Base-by-base conservation (phyloP, 1,139 yeast species). In the Arxiozyma heterogenica region DNA sequence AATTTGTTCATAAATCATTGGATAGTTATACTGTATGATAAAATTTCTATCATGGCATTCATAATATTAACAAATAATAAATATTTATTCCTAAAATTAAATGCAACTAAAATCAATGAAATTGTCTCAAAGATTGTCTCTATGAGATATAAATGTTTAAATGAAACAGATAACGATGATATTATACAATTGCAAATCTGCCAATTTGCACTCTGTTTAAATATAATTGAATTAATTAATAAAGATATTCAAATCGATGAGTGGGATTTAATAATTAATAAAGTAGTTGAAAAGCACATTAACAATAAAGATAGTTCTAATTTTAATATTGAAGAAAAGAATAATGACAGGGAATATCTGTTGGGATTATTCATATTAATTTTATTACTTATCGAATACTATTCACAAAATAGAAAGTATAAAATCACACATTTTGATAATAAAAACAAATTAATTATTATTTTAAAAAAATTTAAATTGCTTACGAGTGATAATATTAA, bases 151-250 rank as follows among this genome's bases (percentile, higher is more conserved):
- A 11, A 6, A 21, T 34, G 41, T 21, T 18, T 46, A 12, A 25
- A 7, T 25, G n/a, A 34, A 34, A 44, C 21, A 17, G 38, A 46
- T 11, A 25, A 46, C 15, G 22, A 27, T 21, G 42, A 21, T 20
- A 46, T 21, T 17, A 21, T 46, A 34, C 49, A 46, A 25, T 38
- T 46, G 22, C 30, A 46, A 38, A 42, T 45, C 21, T 51, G 53
- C n/a, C 49, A 51, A 27, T 25, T 27, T 23, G 50, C 50, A n/a
- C 38, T 51, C n/a, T 51, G 50, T 34, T 21, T 51, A 39, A 42
- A 47, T 23, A 11, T 51, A 22, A 42, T 41, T 23, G 51, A 47
- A 22, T 20, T 22, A 5, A 46, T 47, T 18, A 21, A 44, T 34
- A 27, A n/a, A 12, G 39, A 43, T 27, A 43, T 42, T 20, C 34